phyloP scores from a whole-genome alignment of 2,329 filamentous ascomycete genomes.

The Pezicula radicicola region DNA sequence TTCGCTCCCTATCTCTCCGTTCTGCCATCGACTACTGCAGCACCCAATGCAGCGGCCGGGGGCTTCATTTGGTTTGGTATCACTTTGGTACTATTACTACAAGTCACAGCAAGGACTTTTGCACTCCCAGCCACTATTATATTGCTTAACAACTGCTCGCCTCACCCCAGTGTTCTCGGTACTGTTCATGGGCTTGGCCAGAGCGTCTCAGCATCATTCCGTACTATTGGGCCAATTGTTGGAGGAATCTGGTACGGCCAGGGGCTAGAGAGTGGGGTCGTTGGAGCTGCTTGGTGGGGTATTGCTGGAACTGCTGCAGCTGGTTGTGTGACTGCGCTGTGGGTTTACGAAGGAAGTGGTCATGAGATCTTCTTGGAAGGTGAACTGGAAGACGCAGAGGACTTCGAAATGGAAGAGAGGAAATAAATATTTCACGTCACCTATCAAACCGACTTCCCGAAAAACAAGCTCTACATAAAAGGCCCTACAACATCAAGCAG shows the following conservation, averaged over 20 bases:
- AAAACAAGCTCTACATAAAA: too few relatives aligned
- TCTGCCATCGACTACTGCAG: slow-evolving; percentile 24
- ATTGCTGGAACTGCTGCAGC: slow-evolving; percentile 48
- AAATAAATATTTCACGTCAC: too few relatives aligned
- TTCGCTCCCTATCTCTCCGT: slow-evolving; percentile 66
- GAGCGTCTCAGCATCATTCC: slow-evolving; percentile 48
- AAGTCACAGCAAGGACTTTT: slow-evolving; percentile 58
- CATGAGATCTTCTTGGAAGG: slow-evolving; percentile 55
- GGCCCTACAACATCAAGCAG: too few relatives aligned
- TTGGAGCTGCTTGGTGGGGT: slow-evolving; percentile 56
- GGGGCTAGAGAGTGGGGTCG: slow-evolving; percentile 49
- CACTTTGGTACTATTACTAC: slow-evolving; percentile 48
- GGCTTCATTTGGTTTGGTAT: slow-evolving; percentile 55
- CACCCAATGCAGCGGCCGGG: slow-evolving; percentile 35
- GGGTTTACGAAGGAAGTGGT: slow-evolving; percentile 62
- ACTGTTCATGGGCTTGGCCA: slow-evolving; percentile 59
- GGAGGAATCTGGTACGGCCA: slow-evolving; percentile 51
- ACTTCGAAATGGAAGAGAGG: neutral
- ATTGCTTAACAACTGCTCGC: slow-evolving; percentile 56
- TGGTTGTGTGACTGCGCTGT: slow-evolving; percentile 56
- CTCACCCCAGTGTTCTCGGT: slow-evolving; percentile 51
- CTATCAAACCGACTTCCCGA: too few relatives aligned
- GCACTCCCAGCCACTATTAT: slow-evolving; percentile 57
- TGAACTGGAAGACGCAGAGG: slow-evolving; percentile 24
- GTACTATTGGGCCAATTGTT: slow-evolving; percentile 53